Conservation (phyloP, 495 filamentous ascomycete genomes). For the Chaetomium cochliodes region DNA sequence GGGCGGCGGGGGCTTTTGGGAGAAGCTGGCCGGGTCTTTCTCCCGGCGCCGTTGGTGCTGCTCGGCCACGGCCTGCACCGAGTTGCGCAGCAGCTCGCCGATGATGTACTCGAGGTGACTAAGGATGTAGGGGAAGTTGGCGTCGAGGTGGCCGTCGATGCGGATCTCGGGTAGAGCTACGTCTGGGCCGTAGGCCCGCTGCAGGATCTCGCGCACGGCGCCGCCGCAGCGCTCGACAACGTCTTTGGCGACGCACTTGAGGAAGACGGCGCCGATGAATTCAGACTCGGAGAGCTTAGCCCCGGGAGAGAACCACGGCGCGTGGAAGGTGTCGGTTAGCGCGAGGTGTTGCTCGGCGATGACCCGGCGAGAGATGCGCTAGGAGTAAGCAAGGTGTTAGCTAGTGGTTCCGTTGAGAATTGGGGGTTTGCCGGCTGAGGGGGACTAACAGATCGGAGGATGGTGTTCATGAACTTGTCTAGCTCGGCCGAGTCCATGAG, state of each 20-base stretch:
- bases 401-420: background rate
- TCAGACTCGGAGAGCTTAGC: conserved; percentile 73
- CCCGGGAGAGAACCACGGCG: conserved; percentile 85
- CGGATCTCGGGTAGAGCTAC: conserved; percentile 72
- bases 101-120: conserved; percentile 97
- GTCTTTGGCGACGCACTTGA: conserved; percentile 88
- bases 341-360: conserved; percentile 98
- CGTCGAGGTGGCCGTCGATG: conserved; percentile 82
- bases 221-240: conserved; percentile 81
- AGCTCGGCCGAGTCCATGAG: conserved; percentile 74
- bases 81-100: conserved; percentile 92
- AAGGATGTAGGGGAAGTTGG: conserved; percentile 93
- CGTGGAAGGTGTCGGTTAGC: conserved; percentile 93
- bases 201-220: conserved; percentile 65
- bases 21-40: conserved; percentile 29
- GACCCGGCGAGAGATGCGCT: conserved; percentile 91
- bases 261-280: conserved; percentile 92
- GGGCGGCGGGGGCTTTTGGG: conserved; percentile 59
- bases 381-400: conserved; percentile 14
- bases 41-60: conserved; percentile 41
- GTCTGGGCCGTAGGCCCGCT: conserved; percentile 66
- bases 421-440: background rate
- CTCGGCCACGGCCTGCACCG: conserved; percentile 86
- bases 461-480: conserved; percentile 92
- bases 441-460: conserved; percentile 75